Conservation (phyloP, 2,329 filamentous ascomycete genomes). For the Talaromyces amestolkiae region DNA sequence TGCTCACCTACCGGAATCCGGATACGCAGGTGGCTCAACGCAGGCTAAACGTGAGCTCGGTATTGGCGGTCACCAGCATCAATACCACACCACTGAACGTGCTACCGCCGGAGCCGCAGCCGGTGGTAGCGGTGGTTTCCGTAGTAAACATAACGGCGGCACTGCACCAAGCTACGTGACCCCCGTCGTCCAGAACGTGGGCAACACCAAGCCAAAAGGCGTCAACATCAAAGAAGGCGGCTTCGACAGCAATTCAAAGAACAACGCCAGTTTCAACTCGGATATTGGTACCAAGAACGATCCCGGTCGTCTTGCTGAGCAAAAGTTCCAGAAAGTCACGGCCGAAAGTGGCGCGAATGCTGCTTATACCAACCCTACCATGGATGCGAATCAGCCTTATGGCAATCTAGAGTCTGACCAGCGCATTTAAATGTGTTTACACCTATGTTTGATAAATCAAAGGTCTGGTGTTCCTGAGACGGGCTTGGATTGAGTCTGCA, state of each 20-base stretch:
- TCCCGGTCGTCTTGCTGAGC: constrained; percentile 51
- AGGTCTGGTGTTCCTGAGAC: not conserved
- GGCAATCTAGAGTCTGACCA: constrained; percentile 21
- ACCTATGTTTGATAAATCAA: not conserved
- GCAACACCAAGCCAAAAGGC: constrained; percentile 48
- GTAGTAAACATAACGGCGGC: constrained; percentile 30
- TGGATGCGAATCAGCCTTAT: constrained; percentile 29
- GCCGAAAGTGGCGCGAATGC: constrained; percentile 31
- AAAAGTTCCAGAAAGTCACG: constrained; percentile 33
- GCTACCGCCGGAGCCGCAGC: constrained; percentile 8
- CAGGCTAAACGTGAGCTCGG: constrained; percentile 33
- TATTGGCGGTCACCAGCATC: constrained; percentile 22
- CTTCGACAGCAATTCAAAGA: constrained; percentile 40
- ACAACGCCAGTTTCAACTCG: constrained; percentile 51
- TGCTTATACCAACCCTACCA: constrained; percentile 22
- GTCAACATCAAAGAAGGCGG: constrained; percentile 52
- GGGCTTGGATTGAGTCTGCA: not conserved
- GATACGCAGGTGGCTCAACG: constrained; percentile 37
- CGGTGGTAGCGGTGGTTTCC: constrained; percentile 29
- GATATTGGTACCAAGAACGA: constrained; percentile 57
- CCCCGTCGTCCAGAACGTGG: constrained; percentile 31
- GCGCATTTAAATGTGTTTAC: constrained; percentile 10
- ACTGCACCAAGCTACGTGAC: constrained; percentile 41
- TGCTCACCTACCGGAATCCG: constrained; percentile 31
- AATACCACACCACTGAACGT: constrained; percentile 24